Conservation (phyloP, 345 rosid species). For the Arabidopsis suecica region DNA sequence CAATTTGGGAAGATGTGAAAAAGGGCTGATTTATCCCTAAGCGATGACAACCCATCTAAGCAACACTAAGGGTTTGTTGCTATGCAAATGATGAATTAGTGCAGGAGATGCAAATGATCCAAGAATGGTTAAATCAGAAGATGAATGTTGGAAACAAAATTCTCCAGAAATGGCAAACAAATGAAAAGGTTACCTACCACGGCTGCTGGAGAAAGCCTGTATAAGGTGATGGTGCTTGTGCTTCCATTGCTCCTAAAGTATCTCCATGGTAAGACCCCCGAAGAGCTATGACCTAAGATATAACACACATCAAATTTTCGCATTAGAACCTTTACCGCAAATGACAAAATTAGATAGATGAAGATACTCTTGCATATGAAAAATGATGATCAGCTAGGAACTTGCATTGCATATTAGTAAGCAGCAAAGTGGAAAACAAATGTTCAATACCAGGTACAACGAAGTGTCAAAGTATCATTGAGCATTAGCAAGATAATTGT, state of each 20-base stretch:
- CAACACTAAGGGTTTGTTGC: not conserved
- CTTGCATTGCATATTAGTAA: slow-evolving; percentile 24
- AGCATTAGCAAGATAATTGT: slow-evolving; percentile 28
- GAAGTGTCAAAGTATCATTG: slow-evolving; percentile 1
- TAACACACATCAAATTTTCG: slow-evolving; percentile 22
- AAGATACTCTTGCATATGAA: not conserved
- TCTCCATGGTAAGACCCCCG: slow-evolving; percentile 97
- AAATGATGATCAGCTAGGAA: not conserved
- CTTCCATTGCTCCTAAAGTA: slow-evolving; percentile 99
- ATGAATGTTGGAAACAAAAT: no score
- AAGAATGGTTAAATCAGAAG: not conserved
- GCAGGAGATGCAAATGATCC: slow-evolving; percentile 21
- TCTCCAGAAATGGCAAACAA: not conserved
- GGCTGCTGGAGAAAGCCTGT: slow-evolving; percentile 97
- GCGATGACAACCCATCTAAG: not conserved
- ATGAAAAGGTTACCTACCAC: slow-evolving; percentile 54
- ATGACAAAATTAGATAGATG: slow-evolving; percentile 1
- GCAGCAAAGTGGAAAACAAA: not conserved
- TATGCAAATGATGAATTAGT: not conserved
- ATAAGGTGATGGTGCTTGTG: slow-evolving; percentile 91
- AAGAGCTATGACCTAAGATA: slow-evolving; percentile 82
- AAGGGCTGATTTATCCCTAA: not conserved
- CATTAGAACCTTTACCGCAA: not conserved
- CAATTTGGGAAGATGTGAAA: slow-evolving; percentile 4
- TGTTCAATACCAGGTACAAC: slow-evolving; percentile 13